Evolutionary conservation across 768 basidiomycete genomes (phyloP).

Genomic region (Mycena galericulata): DNA sequence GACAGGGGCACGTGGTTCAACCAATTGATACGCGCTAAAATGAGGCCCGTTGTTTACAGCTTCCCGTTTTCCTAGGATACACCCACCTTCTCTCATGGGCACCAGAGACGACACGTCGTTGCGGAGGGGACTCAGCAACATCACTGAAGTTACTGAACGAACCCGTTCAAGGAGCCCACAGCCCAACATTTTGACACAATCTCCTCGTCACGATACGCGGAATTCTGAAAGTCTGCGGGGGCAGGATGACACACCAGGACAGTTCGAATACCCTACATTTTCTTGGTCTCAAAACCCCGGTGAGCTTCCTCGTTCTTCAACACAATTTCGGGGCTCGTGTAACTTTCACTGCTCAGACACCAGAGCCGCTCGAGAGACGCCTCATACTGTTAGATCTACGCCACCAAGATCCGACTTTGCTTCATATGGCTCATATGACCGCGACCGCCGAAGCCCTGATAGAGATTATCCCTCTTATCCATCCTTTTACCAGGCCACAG

Average conservation of each 20-base stretch:
- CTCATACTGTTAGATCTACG: background rate
- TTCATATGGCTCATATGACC: conserved; percentile 7
- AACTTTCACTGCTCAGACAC: background rate
- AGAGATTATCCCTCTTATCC: background rate
- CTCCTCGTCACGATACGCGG: background rate
- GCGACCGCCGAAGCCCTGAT: background rate
- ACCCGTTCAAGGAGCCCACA: background rate
- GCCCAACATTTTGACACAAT: background rate
- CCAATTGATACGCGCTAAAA: background rate
- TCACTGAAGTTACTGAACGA: background rate
- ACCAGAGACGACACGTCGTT: too few species aligned
- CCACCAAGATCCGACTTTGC: conserved; percentile 19
- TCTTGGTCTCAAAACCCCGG: background rate
- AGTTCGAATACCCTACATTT: too few species aligned
- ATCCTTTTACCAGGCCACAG: background rate
- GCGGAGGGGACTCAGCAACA: too few species aligned
- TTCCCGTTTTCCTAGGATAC: background rate
- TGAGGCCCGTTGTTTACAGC: background rate
- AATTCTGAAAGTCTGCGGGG: background rate
- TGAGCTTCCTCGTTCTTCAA: background rate
- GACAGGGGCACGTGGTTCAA: background rate
- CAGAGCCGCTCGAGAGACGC: background rate
- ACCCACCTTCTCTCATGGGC: too few species aligned
- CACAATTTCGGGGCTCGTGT: too few species aligned
- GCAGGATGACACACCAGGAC: background rate